Evolutionary conservation across 352 stramenopile genomes (phyloP), one percentile per base, ranked within the genome.

Genomic region (Peronospora destructor): DNA sequence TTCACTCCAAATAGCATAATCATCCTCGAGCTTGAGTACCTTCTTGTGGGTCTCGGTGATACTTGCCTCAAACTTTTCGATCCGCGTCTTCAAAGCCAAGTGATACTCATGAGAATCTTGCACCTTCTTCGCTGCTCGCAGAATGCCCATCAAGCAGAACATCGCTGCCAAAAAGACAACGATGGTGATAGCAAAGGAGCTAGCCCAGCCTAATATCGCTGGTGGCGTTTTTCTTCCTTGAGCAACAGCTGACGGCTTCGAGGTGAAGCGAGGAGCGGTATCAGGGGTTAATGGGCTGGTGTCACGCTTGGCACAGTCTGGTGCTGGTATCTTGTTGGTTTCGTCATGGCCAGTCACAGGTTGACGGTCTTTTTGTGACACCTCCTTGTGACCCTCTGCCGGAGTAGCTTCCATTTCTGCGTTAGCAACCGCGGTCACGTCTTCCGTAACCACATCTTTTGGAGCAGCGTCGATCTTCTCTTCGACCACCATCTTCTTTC

Each of bases 1-100:
- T 4, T 90, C 79, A 42, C 68, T 85, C 79, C 79, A 90, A 10
- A 84, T 54, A 0, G 53, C 61, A 53, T 85, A 90, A 41, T 86
- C 77, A 23, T 84, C 58, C 33, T 90, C 74, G 14, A 90, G 64
- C 41, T 81, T 76, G 0, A 70, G 51, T 35, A 90, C 66, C 16
- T 80, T 72, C n/a, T 68, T 47, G 55, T 84, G 76, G 4, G 76
- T 85, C 42, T 90, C 74, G 6, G 61, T 61, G 30, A 90, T 84
- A 61, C 70, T 84, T 12, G 53, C 37, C 53, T 86, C 79, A 26
- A 87, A 87, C 25, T 59, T 59, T 10, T 65, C 48, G 32, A 90
- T 84, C 12, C 76, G 73, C 28, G 53, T 32, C 41, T 83, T 61
- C 14, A 90, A 42, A 19, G 75, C 65, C 30, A 76, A 34, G 49